Evolutionary conservation across 495 filamentous ascomycete genomes (phyloP), one percentile per base, ranked within the genome.

Genomic region (Annulohypoxylon bovei): DNA sequence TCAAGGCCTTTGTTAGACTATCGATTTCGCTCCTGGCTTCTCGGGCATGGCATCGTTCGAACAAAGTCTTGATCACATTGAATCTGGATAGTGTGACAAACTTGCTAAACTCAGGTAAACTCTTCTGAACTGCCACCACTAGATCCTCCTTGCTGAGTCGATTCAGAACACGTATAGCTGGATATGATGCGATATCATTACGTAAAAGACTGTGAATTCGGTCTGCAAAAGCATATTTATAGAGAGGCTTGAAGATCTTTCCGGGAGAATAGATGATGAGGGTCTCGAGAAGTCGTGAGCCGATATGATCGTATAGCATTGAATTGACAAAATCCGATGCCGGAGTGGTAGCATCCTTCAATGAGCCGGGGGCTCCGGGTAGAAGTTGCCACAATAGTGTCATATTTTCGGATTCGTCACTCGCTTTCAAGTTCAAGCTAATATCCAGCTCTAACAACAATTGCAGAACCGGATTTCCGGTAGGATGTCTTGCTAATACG

Each of bases 381-480:
- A 85, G 64, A 11, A 85, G 80, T 44, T 65, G 74, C 60, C 79
- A 79, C 23, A 84, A 58, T 0, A 85, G 76, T 6, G 75, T 76
- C 60, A 74, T 77, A 1, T 69, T 67, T 1, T 62, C 67, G 4
- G 76, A 68, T 46, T 79, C 85, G 57, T 89, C 85, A 59, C 90
- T 90, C 11, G 74, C 60, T 63, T 92, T 87, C 67, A 89, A 88
- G 22, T 88, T 90, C 49, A 91, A 84, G 0, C 87, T 83, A 32
- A 97, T 83, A 72, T 98, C 95, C 27, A 98, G 81, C 67, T 93
- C 92, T 0, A 99, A 78, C 33, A 98, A 78, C 1, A 98, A 84
- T 73, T 98, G 96, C 3, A 99, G 83, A 1, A 92, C 90, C 0
- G 95, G 95, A 69, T 97, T 97, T 22, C 92, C 95, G 7, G 93